A percentile compares a stretch with the other conserved stretches of the same genome.
Conservation (phyloP, 2,329 filamentous ascomycete species). For the Hypoxylon sp. region DNA sequence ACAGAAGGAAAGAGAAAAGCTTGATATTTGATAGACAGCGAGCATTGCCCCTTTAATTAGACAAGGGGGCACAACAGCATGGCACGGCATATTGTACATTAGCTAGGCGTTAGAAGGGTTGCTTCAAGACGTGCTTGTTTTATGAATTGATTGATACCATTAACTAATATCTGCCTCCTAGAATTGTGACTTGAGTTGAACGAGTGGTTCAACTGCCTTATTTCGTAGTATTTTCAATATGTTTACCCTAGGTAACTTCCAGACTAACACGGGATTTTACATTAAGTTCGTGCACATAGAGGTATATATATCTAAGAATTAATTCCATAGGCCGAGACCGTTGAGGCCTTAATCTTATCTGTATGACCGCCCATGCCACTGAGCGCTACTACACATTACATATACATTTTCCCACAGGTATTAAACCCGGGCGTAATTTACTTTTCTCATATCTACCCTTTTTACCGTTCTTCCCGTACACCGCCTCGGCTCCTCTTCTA, state of each 20-base stretch:
- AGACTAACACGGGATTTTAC: neutral
- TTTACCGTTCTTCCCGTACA: too few species aligned
- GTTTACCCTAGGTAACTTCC: neutral
- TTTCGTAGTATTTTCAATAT: neutral
- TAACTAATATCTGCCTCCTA: neutral
- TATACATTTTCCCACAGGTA: neutral
- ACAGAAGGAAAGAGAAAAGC: neutral
- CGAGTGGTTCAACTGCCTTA: neutral
- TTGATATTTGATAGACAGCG: neutral
- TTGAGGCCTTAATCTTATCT: neutral
- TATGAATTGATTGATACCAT: neutral
- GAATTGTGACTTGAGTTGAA: neutral
- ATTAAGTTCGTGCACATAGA: neutral
- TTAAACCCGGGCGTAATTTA: neutral
- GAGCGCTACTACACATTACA: neutral
- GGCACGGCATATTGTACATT: neutral
- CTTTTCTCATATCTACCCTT: too few species aligned
- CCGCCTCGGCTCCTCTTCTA: neutral
- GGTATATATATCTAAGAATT: neutral
- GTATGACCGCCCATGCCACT: neutral
- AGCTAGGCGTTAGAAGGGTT: neutral
- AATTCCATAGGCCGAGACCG: neutral
- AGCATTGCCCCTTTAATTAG: neutral
- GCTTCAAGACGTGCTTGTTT: neutral
- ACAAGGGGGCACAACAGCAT: constrained; percentile 1